Base-by-base conservation (phyloP, 257 asterid species). In the Fraxinus quadrangulata region DNA sequence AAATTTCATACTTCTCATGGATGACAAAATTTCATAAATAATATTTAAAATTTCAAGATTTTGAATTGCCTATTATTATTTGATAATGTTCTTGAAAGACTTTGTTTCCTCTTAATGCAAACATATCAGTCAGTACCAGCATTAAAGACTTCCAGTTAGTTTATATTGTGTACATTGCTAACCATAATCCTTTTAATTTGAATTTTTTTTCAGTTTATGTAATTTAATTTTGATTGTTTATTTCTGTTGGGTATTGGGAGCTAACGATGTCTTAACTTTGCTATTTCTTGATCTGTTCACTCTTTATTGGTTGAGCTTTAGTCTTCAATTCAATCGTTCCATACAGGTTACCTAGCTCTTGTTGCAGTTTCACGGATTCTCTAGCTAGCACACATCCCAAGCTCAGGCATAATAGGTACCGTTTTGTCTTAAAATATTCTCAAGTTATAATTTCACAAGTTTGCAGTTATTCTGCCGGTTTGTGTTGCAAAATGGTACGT, bases 341-440 rank as follows among this genome's bases (percentile, higher is more conserved):
- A 24, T 66, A 47, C 85, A 95, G 98, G 96, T 77, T 85, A 73
- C 84, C 89, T 94, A 71, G 96, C 85, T 81, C 85, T 93, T 74
- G 99, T 98, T 47, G 91, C 93, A 79, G 98, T 78, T 93, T 93
- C 87, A 85, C 91, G 47, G 98, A 98, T 82, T 88, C 99, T 83
- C 86, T 93, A 78, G 89, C 90, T 79, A 90, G 94, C 83, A 33
- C 90, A 75, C 88, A 82, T 1, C 93, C 98, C 67, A 95, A 95
- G 88, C 90, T 79, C 23, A 97, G 98, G 73, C 97, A 93, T 82
- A 98, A 93, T 76, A 91, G 98, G 99, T 91, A 77, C 47, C 54
- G 71, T 66, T 74, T 75, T 71, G 33, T 45, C 28, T 45, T 73
- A 54, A 33, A 79, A 19, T 51, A 65, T 47, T 49, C 8, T 11